Evolutionary conservation across 2,329 filamentous ascomycete genomes (phyloP).

Genomic region (Penicillium sp.): DNA sequence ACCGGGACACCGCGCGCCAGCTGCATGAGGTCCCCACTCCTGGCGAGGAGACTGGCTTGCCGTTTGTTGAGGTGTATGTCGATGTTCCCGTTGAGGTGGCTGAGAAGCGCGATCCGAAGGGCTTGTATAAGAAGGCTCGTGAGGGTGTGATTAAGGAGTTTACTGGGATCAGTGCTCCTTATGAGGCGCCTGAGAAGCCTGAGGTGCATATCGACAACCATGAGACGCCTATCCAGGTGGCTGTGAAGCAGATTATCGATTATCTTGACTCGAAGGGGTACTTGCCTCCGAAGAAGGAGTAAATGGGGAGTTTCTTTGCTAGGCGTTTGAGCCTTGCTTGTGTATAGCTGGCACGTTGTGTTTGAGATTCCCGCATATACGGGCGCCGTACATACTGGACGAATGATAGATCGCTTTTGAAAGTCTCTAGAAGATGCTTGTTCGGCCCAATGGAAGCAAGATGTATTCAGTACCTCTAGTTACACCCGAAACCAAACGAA

Average conservation of each 20-base stretch:
- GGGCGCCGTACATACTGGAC: constrained; percentile 15
- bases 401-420: constrained; percentile 14
- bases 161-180: constrained; percentile 89
- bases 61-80: constrained; percentile 90
- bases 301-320: constrained; percentile 11
- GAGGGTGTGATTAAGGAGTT: constrained; percentile 95
- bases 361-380: constrained; percentile 7
- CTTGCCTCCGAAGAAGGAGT: constrained; percentile 40
- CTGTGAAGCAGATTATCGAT: constrained; percentile 73
- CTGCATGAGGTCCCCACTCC: constrained; percentile 63
- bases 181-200: constrained; percentile 78
- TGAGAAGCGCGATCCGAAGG: constrained; percentile 94
- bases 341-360: neutral
- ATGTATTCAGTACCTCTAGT: too few species aligned
- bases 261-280: constrained; percentile 69
- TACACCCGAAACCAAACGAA: neutral
- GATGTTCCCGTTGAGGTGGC: constrained; percentile 88
- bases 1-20: constrained; percentile 73
- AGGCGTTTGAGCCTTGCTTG: too few species aligned
- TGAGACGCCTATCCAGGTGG: constrained; percentile 80
- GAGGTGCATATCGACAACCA: constrained; percentile 78
- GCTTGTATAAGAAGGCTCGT: constrained; percentile 92
- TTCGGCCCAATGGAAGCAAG: neutral
- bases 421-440: neutral
- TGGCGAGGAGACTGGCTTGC: constrained; percentile 59